These are phyloP conservation scores for Trypanosoma cruzi DNA, from an alignment of 208 protist species.

Conservation along the genomic window DNA sequence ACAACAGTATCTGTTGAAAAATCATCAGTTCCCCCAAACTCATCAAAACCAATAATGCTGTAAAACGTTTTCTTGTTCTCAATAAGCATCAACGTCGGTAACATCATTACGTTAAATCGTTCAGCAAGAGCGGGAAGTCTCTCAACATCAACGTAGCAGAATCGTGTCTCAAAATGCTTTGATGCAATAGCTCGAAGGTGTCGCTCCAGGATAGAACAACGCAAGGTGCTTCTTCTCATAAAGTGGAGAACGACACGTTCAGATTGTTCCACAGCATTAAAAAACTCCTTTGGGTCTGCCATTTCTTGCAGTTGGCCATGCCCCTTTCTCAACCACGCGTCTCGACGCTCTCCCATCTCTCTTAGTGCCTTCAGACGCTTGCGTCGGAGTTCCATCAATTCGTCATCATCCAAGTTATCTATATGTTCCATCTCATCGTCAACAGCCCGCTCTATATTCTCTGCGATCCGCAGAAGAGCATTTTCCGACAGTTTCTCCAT, in stretches of 20 bases:
- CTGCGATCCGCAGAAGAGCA: constrained; percentile 69
- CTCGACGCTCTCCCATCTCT: constrained; percentile 70
- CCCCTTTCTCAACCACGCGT: constrained; percentile 82
- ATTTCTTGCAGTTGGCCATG: constrained; percentile 87
- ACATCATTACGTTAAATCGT: constrained; percentile 91
- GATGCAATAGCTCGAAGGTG: constrained; percentile 78
- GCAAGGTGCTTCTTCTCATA: constrained; percentile 82
- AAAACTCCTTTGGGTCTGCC: constrained; percentile 81
- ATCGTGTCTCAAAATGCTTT: constrained; percentile 88
- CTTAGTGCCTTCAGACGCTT: constrained; percentile 75
- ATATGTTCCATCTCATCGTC: constrained; percentile 84
- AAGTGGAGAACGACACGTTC: constrained; percentile 93
- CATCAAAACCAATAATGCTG: constrained; percentile 95
- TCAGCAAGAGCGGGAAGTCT: constrained; percentile 84
- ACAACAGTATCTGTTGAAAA: constrained; percentile 79
- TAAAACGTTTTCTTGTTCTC: constrained; percentile 89
- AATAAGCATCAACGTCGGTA: constrained; percentile 93
- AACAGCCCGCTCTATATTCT: constrained; percentile 84
- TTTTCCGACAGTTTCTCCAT: constrained; percentile 51
- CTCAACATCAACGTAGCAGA: constrained; percentile 91
- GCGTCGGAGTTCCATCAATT: constrained; percentile 71
- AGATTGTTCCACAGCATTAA: constrained; percentile 68
- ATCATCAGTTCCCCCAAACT: constrained; percentile 89
- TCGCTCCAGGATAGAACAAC: constrained; percentile 87
- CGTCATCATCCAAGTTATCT: constrained; percentile 92